A percentile compares a stretch with the other conserved stretches of the same genome.
These are phyloP conservation scores for Themeda triandra DNA, from an alignment of 176 grass and related monocot genomes.

Conservation along the genomic window DNA sequence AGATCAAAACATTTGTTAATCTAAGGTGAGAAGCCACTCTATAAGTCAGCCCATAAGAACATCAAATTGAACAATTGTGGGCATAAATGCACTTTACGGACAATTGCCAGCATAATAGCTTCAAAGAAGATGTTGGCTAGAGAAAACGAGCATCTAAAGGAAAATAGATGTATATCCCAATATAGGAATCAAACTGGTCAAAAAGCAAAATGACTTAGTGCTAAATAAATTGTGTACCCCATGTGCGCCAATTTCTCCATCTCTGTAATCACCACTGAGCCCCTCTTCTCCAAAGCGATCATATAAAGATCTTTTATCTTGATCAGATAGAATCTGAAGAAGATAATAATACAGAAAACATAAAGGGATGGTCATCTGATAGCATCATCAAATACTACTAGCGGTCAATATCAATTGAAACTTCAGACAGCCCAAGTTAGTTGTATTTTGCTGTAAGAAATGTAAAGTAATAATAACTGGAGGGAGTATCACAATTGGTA, in stretches of 20 bases:
- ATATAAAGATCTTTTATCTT: conserved; percentile 87
- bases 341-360: conserved; percentile 14
- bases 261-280: conserved; percentile 35
- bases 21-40: conserved; percentile 10
- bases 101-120: neutral
- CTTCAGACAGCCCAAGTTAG: neutral
- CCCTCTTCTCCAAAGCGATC: conserved; percentile 75
- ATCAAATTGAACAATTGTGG: neutral
- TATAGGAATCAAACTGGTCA: neutral
- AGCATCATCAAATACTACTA: neutral
- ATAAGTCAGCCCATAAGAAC: neutral
- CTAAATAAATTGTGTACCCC: conserved; percentile 46
- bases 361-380: conserved; percentile 1
- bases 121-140: neutral
- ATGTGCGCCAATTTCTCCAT: conserved; percentile 41
- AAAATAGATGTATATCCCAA: neutral
- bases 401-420: neutral
- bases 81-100: neutral
- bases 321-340: conserved; percentile 75
- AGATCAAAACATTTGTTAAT: neutral
- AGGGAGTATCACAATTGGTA: neutral
- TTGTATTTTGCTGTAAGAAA: neutral
- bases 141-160: neutral
- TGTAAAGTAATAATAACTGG: neutral
- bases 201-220: neutral